Percentiles rank a stretch among this genome's conserved stretches.
Evolutionary conservation across 2,329 filamentous ascomycete genomes (phyloP).

Genomic region (Sarocladiaceae sp.): DNA sequence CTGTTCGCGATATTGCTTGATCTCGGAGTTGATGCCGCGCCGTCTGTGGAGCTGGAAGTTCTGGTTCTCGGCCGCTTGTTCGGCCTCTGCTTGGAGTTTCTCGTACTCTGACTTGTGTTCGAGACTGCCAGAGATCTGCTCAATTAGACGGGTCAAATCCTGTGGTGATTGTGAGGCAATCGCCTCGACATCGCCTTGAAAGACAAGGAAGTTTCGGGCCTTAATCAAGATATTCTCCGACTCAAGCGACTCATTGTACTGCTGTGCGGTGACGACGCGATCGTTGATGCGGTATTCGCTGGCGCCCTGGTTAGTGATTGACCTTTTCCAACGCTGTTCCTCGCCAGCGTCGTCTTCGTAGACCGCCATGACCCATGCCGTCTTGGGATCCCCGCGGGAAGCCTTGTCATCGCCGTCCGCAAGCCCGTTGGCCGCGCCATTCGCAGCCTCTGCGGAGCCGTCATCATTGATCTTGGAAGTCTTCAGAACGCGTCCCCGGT

Average conservation of each 20-base stretch:
- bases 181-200: conserved; percentile 95
- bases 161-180: conserved; percentile 94
- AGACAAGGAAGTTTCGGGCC: conserved; percentile 94
- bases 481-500: conserved; percentile 87
- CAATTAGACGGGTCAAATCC: conserved; percentile 86
- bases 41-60: conserved; percentile 82
- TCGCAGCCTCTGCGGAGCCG: conserved; percentile 60
- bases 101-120: conserved; percentile 96
- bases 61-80: conserved; percentile 82
- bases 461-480: conserved; percentile 90
- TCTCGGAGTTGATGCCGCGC: conserved; percentile 92
- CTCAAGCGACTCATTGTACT: conserved; percentile 91
- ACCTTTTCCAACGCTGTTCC: conserved; percentile 92
- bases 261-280: conserved; percentile 75
- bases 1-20: conserved; percentile 95
- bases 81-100: conserved; percentile 74
- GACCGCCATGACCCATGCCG: conserved; percentile 98
- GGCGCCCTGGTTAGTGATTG: conserved; percentile 78
- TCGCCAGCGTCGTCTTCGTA: conserved; percentile 96
- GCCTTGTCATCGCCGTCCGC: conserved; percentile 56
- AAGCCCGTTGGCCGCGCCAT: conserved; percentile 56
- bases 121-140: conserved; percentile 94
- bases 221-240: conserved; percentile 96
- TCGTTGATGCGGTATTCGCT: conserved; percentile 99
- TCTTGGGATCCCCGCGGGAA: conserved; percentile 79